phyloP scores from a whole-genome alignment of 1,284 basidiomycete genomes.

The Irpex sp. region DNA sequence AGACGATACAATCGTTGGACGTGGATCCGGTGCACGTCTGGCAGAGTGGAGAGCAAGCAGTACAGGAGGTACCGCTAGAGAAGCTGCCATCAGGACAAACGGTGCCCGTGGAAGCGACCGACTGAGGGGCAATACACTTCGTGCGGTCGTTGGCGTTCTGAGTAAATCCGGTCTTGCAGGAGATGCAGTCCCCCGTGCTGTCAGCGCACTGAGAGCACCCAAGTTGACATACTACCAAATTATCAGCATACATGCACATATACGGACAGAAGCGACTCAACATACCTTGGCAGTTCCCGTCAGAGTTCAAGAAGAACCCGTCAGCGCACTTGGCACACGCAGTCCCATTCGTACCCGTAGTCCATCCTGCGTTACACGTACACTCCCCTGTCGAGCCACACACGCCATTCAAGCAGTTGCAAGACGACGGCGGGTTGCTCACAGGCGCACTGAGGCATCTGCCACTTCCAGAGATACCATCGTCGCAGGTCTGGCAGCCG shows the following conservation, averaged over 20 bases:
- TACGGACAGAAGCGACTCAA: background rate
- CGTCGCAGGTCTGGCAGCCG: slow-evolving; percentile 67
- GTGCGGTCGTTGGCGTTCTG: slow-evolving; percentile 64
- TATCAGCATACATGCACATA: background rate
- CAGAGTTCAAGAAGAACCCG: slow-evolving; percentile 70
- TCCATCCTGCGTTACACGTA: slow-evolving; percentile 75
- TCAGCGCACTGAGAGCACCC: slow-evolving; percentile 70
- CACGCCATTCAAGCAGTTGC: slow-evolving; percentile 75
- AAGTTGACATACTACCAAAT: slow-evolving; percentile 54
- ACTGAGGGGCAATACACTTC: slow-evolving; percentile 52
- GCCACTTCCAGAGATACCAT: slow-evolving; percentile 73
- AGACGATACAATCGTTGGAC: slow-evolving; percentile 68
- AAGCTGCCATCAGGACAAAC: slow-evolving; percentile 66
- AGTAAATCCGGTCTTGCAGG: slow-evolving; percentile 68
- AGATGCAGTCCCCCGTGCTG: slow-evolving; percentile 61
- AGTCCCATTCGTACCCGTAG: slow-evolving; percentile 62
- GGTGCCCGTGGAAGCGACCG: slow-evolving; percentile 48
- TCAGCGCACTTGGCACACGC: slow-evolving; percentile 67
- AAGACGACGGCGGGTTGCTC: slow-evolving; percentile 53
- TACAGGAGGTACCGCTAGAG: slow-evolving; percentile 51
- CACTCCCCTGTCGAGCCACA: slow-evolving; percentile 68
- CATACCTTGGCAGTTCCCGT: slow-evolving; percentile 69
- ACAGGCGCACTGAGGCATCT: slow-evolving; percentile 54
- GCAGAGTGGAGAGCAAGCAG: slow-evolving; percentile 61
- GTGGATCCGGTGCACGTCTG: slow-evolving; percentile 65